Evolutionary conservation across 306 rosid genomes (phyloP), one percentile per base, ranked within the genome.

Genomic region (Castanospermum australe): DNA sequence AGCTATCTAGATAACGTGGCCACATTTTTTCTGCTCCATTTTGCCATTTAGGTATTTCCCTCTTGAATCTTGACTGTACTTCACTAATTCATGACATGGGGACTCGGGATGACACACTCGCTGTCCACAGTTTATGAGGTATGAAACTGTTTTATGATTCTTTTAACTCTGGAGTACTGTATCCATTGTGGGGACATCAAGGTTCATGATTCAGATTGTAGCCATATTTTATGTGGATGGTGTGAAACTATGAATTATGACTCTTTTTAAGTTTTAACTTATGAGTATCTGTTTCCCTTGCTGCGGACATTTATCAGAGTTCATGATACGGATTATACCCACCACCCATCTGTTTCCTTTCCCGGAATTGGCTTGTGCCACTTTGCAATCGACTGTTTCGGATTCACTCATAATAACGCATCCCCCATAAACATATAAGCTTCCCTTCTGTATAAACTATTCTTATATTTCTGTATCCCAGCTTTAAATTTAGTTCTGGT

Each of bases 1-100:
- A 9, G 81, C 86, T 33, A 61, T 88, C 70, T 75, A 73, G 70
- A 38, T 66, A 12, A 36, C 0, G n/a, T 44, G 32, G 28, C 59
- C 14, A n/a, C 33, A 28, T 63, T 28, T 39, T 52, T 50, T 42
- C 18, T 0, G 41, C 8, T 78, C 4, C 44, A 47, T 47, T 36
- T 68, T 14, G 25, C 5, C 17, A 22, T 35, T 48, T 76, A 36
- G 75, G 81, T 42, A n/a, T n/a, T n/a, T n/a, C n/a, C n/a, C n/a
- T n/a, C n/a, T n/a, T n/a, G 15, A 18, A 35, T 55, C 33, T 35
- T 1, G 66, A 21, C 24, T 21, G 17, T 5, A 25, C 11, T 15
- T n/a, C n/a, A n/a, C n/a, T n/a, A n/a, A n/a, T n/a, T 41, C 21
- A 0, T 11, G 47, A n/a, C 21, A 77, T 13, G 10, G 25, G 1